A percentile compares a stretch with the other conserved stretches of the same genome.
phyloP scores from a whole-genome alignment of 2,329 filamentous ascomycete species.

The Penicillium sp. region DNA sequence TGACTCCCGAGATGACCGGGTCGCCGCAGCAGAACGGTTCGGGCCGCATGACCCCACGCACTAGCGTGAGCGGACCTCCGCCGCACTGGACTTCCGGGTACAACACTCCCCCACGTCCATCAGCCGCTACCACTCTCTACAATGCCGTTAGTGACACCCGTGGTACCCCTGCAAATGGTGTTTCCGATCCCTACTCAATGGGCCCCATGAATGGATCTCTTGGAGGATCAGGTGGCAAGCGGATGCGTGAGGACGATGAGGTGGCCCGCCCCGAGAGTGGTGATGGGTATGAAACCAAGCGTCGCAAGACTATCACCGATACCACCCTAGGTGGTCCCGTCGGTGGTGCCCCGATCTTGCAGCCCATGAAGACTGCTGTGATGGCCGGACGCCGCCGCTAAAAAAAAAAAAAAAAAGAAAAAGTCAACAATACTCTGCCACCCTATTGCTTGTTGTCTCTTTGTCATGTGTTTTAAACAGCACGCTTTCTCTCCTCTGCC shows the following conservation, averaged over 20 bases:
- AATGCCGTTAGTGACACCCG: conserved; percentile 84
- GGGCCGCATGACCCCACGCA: conserved; percentile 82
- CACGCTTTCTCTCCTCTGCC: conserved; percentile 3
- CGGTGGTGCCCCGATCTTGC: conserved; percentile 40
- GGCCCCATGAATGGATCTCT: conserved; percentile 67
- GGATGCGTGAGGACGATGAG: conserved; percentile 65
- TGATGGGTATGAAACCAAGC: conserved; percentile 67
- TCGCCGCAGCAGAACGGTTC: conserved; percentile 82
- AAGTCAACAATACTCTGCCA: background rate
- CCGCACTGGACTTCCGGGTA: conserved; percentile 76
- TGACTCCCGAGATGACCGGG: conserved; percentile 79
- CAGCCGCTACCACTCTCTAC: conserved; percentile 77
- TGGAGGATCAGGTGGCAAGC: conserved; percentile 53
- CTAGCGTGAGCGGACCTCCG: conserved; percentile 62
- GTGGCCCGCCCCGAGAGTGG: conserved; percentile 63
- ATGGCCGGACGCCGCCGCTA: conserved; percentile 38
- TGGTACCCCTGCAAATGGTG: conserved; percentile 62
- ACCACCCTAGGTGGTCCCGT: conserved; percentile 49
- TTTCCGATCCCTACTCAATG: conserved; percentile 69
- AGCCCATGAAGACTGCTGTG: conserved; percentile 46
- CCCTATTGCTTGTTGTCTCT: background rate
- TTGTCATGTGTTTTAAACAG: background rate
- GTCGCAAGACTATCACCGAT: conserved; percentile 75
- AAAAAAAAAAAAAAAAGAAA: background rate
- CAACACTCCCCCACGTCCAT: conserved; percentile 72